Evolutionary conservation across 805 yeast genomes (phyloP).

Genomic region (Nakazawaea pomicola): DNA sequence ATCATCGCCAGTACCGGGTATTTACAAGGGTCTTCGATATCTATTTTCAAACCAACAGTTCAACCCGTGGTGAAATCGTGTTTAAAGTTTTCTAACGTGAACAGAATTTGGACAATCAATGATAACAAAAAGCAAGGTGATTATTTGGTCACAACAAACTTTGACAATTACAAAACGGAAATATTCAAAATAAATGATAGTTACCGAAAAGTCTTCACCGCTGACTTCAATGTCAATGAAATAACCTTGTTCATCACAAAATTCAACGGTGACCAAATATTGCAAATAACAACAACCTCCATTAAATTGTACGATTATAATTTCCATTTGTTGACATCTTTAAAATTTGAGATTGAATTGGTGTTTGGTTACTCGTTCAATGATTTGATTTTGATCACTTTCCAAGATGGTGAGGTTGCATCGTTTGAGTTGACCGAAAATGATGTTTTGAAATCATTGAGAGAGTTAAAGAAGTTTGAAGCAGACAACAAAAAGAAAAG

Average conservation of each 20-base stretch:
- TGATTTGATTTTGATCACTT: slow-evolving; percentile 45
- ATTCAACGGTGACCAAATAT: slow-evolving; percentile 45
- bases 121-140: slow-evolving; percentile 33
- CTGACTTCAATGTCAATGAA: slow-evolving; percentile 58
- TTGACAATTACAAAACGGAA: slow-evolving; percentile 57
- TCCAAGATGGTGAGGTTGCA: slow-evolving; percentile 66
- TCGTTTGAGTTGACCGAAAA: slow-evolving; percentile 37
- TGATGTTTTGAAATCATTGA: slow-evolving; percentile 9
- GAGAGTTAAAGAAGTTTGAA: slow-evolving; percentile 12
- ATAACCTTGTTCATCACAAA: slow-evolving; percentile 66
- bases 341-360: slow-evolving; percentile 55
- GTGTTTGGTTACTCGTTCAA: slow-evolving; percentile 43
- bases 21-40: slow-evolving; percentile 47
- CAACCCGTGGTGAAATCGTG: slow-evolving; percentile 66
- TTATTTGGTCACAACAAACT: slow-evolving; percentile 70
- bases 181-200: slow-evolving; percentile 58
- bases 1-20: slow-evolving; percentile 70
- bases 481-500: slow-evolving; percentile 10
- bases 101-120: slow-evolving; percentile 69
- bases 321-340: slow-evolving; percentile 47
- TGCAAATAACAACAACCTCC: slow-evolving; percentile 70
- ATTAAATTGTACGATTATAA: slow-evolving; percentile 58
- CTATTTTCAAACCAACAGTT: slow-evolving; percentile 61
- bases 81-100: slow-evolving; percentile 64
- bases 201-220: slow-evolving; percentile 55